Percentiles rank a stretch among this genome's conserved stretches.
Evolutionary conservation across 2,329 filamentous ascomycete genomes (phyloP).

Genomic region (Ceratocystis eucalypticola): DNA sequence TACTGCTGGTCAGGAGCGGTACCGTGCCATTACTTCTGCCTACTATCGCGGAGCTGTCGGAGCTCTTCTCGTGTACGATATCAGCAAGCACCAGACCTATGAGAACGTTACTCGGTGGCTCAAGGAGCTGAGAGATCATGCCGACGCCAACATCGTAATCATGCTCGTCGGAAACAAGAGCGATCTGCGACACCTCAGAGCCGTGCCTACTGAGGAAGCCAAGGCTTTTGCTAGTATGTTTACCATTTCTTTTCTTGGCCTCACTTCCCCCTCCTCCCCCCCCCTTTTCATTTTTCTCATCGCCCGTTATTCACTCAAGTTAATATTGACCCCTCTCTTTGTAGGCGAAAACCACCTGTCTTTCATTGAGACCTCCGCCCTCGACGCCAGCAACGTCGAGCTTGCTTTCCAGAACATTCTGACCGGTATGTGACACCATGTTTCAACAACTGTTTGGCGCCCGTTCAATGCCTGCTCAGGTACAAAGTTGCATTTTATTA

Average conservation of each 20-base stretch:
- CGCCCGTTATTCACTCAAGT: neutral
- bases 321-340: neutral
- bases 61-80: conserved; percentile 95
- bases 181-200: conserved; percentile 95
- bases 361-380: conserved; percentile 97
- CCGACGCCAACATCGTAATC: conserved; percentile 97
- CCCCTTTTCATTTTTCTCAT: neutral
- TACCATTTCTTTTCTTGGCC: neutral
- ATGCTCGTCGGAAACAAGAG: conserved; percentile 99
- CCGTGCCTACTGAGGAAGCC: conserved; percentile 93
- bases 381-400: conserved; percentile 98
- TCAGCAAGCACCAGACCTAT: conserved; percentile 98
- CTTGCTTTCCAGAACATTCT: conserved; percentile 99
- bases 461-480: no score
- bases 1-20: conserved; percentile 95
- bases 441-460: no score
- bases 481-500: neutral
- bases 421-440: conserved; percentile 53
- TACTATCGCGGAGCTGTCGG: conserved; percentile 98
- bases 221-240: conserved; percentile 87
- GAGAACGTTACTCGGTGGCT: conserved; percentile 98
- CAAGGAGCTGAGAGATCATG: conserved; percentile 95
- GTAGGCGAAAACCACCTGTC: conserved; percentile 93
- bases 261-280: neutral
- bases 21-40: conserved; percentile 96